These are phyloP conservation scores for Streptanthus diversifolius DNA, from an alignment of 345 rosid species.

Conservation along the genomic window DNA sequence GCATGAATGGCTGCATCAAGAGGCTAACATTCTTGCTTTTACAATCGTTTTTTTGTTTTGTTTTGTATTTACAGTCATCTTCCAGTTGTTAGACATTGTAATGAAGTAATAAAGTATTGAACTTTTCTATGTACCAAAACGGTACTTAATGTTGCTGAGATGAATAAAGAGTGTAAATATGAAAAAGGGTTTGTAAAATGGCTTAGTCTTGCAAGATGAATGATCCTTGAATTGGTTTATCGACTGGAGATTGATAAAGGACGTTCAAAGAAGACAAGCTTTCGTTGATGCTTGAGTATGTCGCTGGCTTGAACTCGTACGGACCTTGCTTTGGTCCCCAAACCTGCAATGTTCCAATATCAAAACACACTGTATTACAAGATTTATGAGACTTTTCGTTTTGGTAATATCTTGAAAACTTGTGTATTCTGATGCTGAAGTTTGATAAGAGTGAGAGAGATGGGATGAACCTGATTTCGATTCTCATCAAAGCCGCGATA, in stretches of 20 bases:
- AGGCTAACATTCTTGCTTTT: neutral
- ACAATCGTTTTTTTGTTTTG: neutral
- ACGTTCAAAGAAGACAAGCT: conserved; percentile 53
- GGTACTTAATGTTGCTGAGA: neutral
- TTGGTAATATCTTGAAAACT: neutral
- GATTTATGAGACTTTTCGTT: neutral
- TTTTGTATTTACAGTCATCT: conserved; percentile 17
- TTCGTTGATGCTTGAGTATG: conserved; percentile 47
- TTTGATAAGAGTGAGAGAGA: neutral
- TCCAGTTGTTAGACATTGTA: neutral
- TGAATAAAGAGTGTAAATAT: neutral
- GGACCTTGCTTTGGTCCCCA: conserved; percentile 83
- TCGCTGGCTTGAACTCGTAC: conserved; percentile 72
- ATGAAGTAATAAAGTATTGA: conserved; percentile 4
- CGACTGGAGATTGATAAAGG: conserved; percentile 45
- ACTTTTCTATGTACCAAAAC: conserved; percentile 24
- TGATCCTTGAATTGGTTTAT: conserved; percentile 73
- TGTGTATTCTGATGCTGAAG: neutral
- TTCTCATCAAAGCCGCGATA: conserved; percentile 75
- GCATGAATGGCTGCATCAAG: conserved; percentile 1
- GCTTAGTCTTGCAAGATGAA: conserved; percentile 67
- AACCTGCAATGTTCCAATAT: conserved; percentile 39
- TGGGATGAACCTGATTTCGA: conserved; percentile 55
- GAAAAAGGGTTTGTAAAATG: neutral
- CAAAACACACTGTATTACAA: neutral